Evolutionary conservation across 169 alveolate genomes (phyloP), one percentile per base, ranked within the genome.

Genomic region (Plasmodium gonderi): DNA sequence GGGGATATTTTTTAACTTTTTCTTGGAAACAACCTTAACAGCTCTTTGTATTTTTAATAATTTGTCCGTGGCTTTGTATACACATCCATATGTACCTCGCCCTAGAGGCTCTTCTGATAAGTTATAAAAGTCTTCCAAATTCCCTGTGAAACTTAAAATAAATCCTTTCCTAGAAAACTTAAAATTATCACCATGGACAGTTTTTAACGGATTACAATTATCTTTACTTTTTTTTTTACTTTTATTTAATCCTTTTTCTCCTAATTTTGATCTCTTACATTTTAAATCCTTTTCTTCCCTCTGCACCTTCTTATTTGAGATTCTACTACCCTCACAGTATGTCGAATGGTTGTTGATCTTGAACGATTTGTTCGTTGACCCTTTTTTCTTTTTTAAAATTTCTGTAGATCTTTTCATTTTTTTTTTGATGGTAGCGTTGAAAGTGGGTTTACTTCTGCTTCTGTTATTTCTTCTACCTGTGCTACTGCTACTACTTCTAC

Each of bases 41-140:
- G 98, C 98, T 67, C 97, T 87, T 23, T 67, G 54, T 6, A 76
- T 87, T 76, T 76, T 87, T 60, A 87, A 78, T 17, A 87, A 31
- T 42, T 95, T 91, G 60, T 95, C 96, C 6, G 95, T 91, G 9
- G 97, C 98, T 90, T 95, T 94, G 75, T 94, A 92, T 33, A 96
- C 98, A 33, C 96, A 94, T 68, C 98, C 98, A 83, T 95, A 96
- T n/a, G 98, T 94, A 0, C 98, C 98, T 65, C 92, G 92, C 3
- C 98, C 98, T 60, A 96, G 67, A 17, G 94, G 94, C n/a, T 94
- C 81, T 40, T 89, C 79, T 26, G 91, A 92, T 60, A 92, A 65
- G 60, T 89, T 94, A 45, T 95, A 94, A 76, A 72, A 89, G 20
- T 79, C 90, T 51, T 91, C 94, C 47, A 92, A 36, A 12, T 79